phyloP scores from a whole-genome alignment of 169 alveolate genomes.

The Eimeria praecox region DNA sequence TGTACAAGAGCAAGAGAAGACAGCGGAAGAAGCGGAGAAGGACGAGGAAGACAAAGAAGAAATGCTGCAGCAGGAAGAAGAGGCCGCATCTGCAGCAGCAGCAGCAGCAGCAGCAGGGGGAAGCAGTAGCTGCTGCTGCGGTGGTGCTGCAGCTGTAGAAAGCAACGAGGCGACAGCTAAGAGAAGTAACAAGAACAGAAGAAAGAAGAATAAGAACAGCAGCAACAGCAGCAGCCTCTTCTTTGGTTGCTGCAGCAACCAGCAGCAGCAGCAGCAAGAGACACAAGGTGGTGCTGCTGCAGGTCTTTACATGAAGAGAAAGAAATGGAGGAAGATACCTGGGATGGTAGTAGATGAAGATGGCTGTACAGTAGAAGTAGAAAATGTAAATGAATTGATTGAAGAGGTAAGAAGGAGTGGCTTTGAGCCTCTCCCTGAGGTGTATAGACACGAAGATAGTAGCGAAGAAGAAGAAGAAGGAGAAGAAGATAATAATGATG shows the following conservation, averaged over 20 bases:
- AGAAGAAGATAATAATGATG: too few species aligned
- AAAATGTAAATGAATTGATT: neutral
- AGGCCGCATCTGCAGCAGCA: neutral
- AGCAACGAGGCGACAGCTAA: neutral
- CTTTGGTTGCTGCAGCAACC: neutral
- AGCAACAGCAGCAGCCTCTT: neutral
- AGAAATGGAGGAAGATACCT: neutral
- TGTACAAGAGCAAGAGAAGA: too few species aligned
- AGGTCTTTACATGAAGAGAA: slow-evolving; percentile 21
- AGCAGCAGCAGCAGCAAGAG: neutral
- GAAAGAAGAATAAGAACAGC: neutral
- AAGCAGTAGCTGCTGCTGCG: slow-evolving; percentile 8
- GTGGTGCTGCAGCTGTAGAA: neutral
- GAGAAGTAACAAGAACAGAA: neutral
- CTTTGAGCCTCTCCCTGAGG: slow-evolving; percentile 1
- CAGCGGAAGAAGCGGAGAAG: too few species aligned
- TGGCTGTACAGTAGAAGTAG: neutral
- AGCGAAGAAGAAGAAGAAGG: slow-evolving; percentile 4
- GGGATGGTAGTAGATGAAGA: slow-evolving; percentile 10
- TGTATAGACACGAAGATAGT: neutral
- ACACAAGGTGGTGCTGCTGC: neutral
- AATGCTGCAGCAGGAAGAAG: neutral
- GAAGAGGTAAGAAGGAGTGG: slow-evolving; percentile 6
- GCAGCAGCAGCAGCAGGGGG: neutral
- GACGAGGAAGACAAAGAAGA: too few species aligned